Evolutionary conservation across 192 early-diverging fungal species (phyloP).

Genomic region (Dimargaris xerosporica): DNA sequence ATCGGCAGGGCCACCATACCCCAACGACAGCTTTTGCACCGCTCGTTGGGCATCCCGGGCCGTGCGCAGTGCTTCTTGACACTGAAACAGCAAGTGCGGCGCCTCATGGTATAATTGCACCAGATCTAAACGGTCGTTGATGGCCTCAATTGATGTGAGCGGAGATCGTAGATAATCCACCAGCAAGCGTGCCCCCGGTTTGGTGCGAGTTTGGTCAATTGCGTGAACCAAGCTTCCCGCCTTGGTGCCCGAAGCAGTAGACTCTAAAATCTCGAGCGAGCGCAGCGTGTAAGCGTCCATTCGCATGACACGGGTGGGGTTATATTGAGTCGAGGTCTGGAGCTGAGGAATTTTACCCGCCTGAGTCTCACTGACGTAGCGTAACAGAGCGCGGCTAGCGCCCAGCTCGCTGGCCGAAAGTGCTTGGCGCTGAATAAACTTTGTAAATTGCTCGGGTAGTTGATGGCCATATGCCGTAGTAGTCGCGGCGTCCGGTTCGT

Average conservation of each 20-base stretch:
- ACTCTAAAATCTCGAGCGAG: constrained; percentile 62
- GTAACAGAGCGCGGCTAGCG: constrained; percentile 33
- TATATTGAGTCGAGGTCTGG: constrained; percentile 41
- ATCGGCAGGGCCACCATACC: constrained; percentile 43
- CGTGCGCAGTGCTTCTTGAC: constrained; percentile 29
- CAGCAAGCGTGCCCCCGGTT: constrained; percentile 59
- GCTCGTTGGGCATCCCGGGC: constrained; percentile 53
- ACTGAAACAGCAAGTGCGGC: constrained; percentile 33
- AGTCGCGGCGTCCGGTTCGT: too few species aligned
- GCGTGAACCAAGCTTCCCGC: constrained; percentile 47
- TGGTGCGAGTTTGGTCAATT: constrained; percentile 67
- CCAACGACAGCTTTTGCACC: constrained; percentile 51
- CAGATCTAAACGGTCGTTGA: constrained; percentile 55
- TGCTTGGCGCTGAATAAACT: too few species aligned
- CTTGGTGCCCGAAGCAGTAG: constrained; percentile 18
- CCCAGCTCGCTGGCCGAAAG: constrained; percentile 17
- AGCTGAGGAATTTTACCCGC: constrained; percentile 42
- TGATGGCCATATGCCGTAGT: too few species aligned
- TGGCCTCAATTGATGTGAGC: constrained; percentile 38
- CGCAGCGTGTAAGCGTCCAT: constrained; percentile 67
- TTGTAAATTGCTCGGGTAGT: too few species aligned
- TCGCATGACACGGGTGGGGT: constrained; percentile 38
- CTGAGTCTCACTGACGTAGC: constrained; percentile 61
- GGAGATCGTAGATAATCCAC: constrained; percentile 54
- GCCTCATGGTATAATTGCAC: constrained; percentile 52